Base-by-base conservation (phyloP, 2,329 filamentous ascomycete genomes). In the Hymenoscyphus infarciens region DNA sequence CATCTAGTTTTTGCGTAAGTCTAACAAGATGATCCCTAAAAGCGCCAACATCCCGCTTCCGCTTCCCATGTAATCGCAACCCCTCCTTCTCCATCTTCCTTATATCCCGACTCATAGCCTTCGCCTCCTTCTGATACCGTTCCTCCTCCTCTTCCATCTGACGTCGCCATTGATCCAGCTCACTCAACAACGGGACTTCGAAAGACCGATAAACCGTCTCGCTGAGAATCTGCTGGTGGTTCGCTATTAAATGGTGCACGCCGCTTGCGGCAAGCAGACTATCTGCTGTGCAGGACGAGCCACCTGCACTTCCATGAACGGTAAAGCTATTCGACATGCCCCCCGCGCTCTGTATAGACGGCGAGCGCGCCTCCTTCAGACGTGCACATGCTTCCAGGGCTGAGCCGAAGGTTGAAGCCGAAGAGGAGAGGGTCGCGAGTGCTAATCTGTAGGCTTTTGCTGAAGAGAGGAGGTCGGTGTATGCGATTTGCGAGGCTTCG, bases 121-220 rank as follows among this genome's bases (percentile, higher is more conserved):
- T 81, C 45, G 84, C 82, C 52, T 81, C 80, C 58, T 80, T 78
- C 68, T 81, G 79, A 73, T 89, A 89, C 11, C 77, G 76, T 60
- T 84, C 81, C 70, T 87, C 83, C 71, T 88, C 87, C 68, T 88
- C 86, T 63, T 87, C 85, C 63, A 88, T 83, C 68, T 83, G 81
- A 59, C 79, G 79, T 60, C 81, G 81, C 85, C 86, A 89, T 66
- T 81, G 82, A 74, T 89, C 87, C 33, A 89, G 78, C 75, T 89
- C 87, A 75, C 88, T 85, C n/a, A 89, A 79, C 25, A 89, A 77
- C 3, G 87, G 87, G 42, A 89, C 85, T 74, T 89, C 87, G 72
- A 89, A 89, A 63, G 80, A 81, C 61, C 86, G 80, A 74, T 89
- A 89, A 8, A 89, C 84, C 0, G 85, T 88, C 75, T 89, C 87